Evolutionary conservation across 1,284 basidiomycete genomes (phyloP).

Genomic region (Fomitopsis schrenkii): DNA sequence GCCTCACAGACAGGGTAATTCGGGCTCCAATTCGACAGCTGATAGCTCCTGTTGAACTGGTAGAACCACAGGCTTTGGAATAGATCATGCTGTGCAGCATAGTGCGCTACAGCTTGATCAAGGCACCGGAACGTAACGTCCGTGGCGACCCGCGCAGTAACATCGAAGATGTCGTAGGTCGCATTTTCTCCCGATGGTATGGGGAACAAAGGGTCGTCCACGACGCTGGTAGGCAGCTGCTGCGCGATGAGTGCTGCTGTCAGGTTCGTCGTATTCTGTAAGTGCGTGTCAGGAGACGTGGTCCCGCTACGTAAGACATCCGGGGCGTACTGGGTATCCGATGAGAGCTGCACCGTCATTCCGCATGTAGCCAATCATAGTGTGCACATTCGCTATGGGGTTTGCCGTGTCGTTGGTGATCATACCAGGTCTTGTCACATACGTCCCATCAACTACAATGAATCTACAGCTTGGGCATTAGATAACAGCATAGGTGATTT

Average conservation of each 20-base stretch:
- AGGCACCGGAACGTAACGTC: conserved; percentile 37
- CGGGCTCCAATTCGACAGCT: conserved; percentile 31
- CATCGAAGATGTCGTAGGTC: conserved; percentile 32
- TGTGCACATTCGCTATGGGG: conserved; percentile 37
- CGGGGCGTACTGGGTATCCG: conserved; percentile 20
- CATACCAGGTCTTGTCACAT: conserved; percentile 33
- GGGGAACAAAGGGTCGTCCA: conserved; percentile 28
- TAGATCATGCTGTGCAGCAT: conserved; percentile 28
- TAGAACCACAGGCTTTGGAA: conserved; percentile 32
- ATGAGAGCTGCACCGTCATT: conserved; percentile 36
- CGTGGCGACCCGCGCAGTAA: conserved; percentile 30
- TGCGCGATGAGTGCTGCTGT: conserved; percentile 17
- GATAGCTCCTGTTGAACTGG: conserved; percentile 36
- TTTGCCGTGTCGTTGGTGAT: conserved; percentile 33
- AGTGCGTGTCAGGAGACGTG: not conserved
- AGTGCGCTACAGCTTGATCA: conserved; percentile 33
- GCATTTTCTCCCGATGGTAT: conserved; percentile 23
- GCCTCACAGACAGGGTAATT: conserved; percentile 34
- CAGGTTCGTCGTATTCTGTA: conserved; percentile 17
- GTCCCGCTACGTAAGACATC: not conserved
- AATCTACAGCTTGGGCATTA: conserved; percentile 23
- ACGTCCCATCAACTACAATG: conserved; percentile 43
- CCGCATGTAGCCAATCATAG: conserved; percentile 42
- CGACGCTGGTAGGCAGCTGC: conserved; percentile 19
- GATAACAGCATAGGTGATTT: conserved; percentile 5